Conservation (phyloP, 2,329 filamentous ascomycete species). For the Akanthomyces muscarius region DNA sequence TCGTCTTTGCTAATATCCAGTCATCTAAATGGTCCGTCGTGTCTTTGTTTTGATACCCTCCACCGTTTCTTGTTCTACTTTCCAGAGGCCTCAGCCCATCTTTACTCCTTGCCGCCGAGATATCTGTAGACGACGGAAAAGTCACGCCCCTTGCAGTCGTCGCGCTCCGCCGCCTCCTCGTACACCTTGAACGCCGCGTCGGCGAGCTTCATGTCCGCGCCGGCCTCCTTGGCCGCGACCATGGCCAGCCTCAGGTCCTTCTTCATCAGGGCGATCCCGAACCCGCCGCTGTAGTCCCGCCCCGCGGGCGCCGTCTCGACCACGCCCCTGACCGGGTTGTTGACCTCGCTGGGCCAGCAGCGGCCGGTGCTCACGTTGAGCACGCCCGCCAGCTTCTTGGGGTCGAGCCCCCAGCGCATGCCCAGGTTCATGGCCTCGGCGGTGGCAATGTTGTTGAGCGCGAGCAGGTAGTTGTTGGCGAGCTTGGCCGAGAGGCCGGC, state of each 20-base stretch:
- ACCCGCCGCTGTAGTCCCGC: slow-evolving; percentile 73
- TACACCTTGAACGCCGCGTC: slow-evolving; percentile 63
- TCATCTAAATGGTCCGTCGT: no score
- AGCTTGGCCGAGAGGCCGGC: slow-evolving; percentile 87
- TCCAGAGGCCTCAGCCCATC: slow-evolving; percentile 33
- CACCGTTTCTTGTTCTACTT: no score
- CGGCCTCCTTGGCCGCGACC: slow-evolving; percentile 64
- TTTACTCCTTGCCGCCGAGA: slow-evolving; percentile 51
- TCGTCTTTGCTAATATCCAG: no score
- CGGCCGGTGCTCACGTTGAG: slow-evolving; percentile 92
- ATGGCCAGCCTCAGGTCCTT: slow-evolving; percentile 75
- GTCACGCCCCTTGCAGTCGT: slow-evolving; percentile 64
- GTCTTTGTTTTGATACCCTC: no score
- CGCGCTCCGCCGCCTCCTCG: slow-evolving; percentile 56
- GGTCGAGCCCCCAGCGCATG: slow-evolving; percentile 57
- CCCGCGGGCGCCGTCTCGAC: slow-evolving; percentile 70
- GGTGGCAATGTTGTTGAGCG: slow-evolving; percentile 80
- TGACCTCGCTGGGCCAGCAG: slow-evolving; percentile 94
- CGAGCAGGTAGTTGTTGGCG: slow-evolving; percentile 94
- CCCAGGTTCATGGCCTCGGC: slow-evolving; percentile 64
- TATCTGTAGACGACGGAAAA: slow-evolving; percentile 80
- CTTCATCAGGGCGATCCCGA: slow-evolving; percentile 73
- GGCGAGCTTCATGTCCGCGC: slow-evolving; percentile 62
- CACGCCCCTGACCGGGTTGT: slow-evolving; percentile 89
- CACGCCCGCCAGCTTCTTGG: slow-evolving; percentile 68